Evolutionary conservation across 1,139 yeast genomes (phyloP).

Genomic region (Yamadazyma dendronema): DNA sequence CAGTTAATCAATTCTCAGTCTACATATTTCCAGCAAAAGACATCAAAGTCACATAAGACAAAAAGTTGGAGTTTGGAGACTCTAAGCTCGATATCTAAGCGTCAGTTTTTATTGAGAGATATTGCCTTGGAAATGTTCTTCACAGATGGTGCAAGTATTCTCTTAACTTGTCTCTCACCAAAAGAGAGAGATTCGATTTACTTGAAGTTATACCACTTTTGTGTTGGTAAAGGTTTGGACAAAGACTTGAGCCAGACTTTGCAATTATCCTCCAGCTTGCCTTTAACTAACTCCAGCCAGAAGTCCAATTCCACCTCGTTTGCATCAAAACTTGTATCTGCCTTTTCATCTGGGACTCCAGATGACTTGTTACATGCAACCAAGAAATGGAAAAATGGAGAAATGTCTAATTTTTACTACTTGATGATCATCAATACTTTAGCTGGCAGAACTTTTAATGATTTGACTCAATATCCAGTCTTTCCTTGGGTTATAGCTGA

Average conservation of each 20-base stretch:
- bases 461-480: slow-evolving; percentile 83
- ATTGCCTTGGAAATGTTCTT: slow-evolving; percentile 78
- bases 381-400: slow-evolving; percentile 69
- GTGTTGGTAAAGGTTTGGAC: slow-evolving; percentile 49
- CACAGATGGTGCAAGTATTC: slow-evolving; percentile 64
- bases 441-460: slow-evolving; percentile 87
- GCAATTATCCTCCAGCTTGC: slow-evolving; percentile 37
- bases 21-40: slow-evolving; percentile 16
- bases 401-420: slow-evolving; percentile 77
- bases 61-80: slow-evolving; percentile 57
- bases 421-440: slow-evolving; percentile 74
- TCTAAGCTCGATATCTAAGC: slow-evolving; percentile 61
- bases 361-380: slow-evolving; percentile 52
- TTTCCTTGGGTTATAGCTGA: slow-evolving; percentile 90
- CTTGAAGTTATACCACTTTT: slow-evolving; percentile 43
- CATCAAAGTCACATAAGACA: slow-evolving; percentile 38
- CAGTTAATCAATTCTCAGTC: slow-evolving; percentile 50
- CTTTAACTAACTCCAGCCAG: slow-evolving; percentile 11
- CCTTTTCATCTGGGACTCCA: slow-evolving; percentile 26
- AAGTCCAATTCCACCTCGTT: slow-evolving; percentile 17
- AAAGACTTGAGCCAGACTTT: slow-evolving; percentile 52
- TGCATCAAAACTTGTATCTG: slow-evolving; percentile 35
- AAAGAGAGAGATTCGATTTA: slow-evolving; percentile 57
- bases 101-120: slow-evolving; percentile 74
- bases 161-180: slow-evolving; percentile 55